phyloP scores from a whole-genome alignment of 2,329 filamentous ascomycete species.

The Fusarium praegraminearum region DNA sequence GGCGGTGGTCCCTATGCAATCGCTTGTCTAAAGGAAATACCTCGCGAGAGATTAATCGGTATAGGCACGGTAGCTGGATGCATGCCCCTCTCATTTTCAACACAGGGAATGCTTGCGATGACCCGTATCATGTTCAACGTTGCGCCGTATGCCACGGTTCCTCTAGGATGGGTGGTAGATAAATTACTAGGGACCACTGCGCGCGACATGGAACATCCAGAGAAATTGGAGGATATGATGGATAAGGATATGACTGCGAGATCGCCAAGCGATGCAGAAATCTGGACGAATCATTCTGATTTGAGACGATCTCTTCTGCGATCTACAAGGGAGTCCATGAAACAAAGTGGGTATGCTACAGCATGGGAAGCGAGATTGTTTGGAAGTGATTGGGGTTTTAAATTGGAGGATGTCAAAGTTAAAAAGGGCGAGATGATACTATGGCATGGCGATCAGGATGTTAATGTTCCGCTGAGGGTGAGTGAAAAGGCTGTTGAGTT shows the following conservation, averaged over 20 bases:
- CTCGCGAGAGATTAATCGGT: conserved; percentile 3
- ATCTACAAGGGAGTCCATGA: conserved; percentile 15
- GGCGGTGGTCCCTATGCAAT: conserved; percentile 33
- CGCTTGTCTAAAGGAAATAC: conserved; percentile 21
- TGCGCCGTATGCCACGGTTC: conserved; percentile 9
- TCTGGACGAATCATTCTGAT: conserved; percentile 1
- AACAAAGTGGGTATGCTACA: conserved; percentile 15
- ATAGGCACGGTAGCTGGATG: conserved; percentile 18
- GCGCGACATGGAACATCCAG: conserved; percentile 21
- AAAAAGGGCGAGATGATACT: conserved; percentile 29
- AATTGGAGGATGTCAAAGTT: conserved; percentile 24
- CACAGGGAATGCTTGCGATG: conserved; percentile 25
- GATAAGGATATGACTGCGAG: conserved; percentile 20
- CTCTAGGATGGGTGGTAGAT: conserved; percentile 21
- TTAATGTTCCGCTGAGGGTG: conserved; percentile 19
- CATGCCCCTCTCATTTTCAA: conserved; percentile 29
- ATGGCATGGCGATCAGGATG: conserved; percentile 28
- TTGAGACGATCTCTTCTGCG: neutral
- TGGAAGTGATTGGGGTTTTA: conserved; percentile 31
- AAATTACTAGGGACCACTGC: conserved; percentile 5
- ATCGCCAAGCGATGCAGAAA: conserved; percentile 9
- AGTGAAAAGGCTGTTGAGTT: conserved; percentile 18
- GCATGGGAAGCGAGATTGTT: conserved; percentile 29
- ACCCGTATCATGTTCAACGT: conserved; percentile 20
- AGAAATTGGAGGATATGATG: conserved; percentile 19